These are phyloP conservation scores for Calonectria naviculata DNA, from an alignment of 2,329 filamentous ascomycete species.

Conservation along the genomic window DNA sequence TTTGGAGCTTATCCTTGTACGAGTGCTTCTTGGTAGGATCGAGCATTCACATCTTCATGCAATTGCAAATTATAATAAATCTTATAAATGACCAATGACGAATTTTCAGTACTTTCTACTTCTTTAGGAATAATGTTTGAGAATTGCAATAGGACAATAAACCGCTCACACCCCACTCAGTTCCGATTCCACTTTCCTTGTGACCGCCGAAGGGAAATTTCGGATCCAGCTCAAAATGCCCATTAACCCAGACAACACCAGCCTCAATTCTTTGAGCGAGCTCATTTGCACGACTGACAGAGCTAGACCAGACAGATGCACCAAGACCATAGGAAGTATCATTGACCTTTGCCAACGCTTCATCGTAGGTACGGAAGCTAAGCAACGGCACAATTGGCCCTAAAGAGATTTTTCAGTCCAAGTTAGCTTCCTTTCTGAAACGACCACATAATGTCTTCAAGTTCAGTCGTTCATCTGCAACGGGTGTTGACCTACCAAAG, in stretches of 20 bases:
- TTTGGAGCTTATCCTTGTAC: too few species aligned
- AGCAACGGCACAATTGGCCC: slow-evolving; percentile 71
- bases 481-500: too few species aligned
- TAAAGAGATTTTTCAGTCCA: too few species aligned
- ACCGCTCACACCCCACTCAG: slow-evolving; percentile 52
- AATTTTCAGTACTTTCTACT: too few species aligned
- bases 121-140: too few species aligned
- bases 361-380: slow-evolving; percentile 68
- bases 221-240: slow-evolving; percentile 55
- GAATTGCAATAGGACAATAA: slow-evolving; percentile 21
- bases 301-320: slow-evolving; percentile 65
- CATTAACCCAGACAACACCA: slow-evolving; percentile 70
- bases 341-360: slow-evolving; percentile 65
- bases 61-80: too few species aligned
- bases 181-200: slow-evolving; percentile 54
- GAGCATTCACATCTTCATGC: too few species aligned
- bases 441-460: too few species aligned
- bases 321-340: slow-evolving; percentile 66
- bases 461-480: too few species aligned
- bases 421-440: too few species aligned
- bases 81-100: too few species aligned
- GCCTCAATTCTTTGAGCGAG: slow-evolving; percentile 64
- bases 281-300: slow-evolving; percentile 61
- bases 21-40: too few species aligned
- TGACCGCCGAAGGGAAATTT: slow-evolving; percentile 52